Evolutionary conservation across 1,284 basidiomycete species (phyloP).

Genomic region (Heterobasidion occidentale): DNA sequence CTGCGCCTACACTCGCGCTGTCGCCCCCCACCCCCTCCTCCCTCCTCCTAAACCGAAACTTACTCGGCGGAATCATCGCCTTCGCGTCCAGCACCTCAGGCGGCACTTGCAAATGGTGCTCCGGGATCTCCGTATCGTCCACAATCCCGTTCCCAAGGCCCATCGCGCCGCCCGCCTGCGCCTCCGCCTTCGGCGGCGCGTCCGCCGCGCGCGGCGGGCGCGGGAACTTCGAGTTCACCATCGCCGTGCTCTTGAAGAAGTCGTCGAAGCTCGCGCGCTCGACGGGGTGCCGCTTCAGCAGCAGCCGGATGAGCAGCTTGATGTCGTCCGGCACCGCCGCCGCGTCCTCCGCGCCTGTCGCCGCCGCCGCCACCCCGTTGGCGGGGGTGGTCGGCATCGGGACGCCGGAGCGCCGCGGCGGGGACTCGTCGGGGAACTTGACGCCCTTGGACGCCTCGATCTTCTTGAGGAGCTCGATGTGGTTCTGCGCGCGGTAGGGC

Average conservation of each 20-base stretch:
- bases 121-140: slow-evolving; percentile 33
- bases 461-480: slow-evolving; percentile 91
- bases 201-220: slow-evolving; percentile 21
- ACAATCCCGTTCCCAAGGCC: neutral
- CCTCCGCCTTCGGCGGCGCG: slow-evolving; percentile 16
- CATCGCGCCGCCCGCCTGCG: slow-evolving; percentile 2
- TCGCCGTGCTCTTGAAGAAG: slow-evolving; percentile 81
- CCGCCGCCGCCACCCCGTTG: neutral
- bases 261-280: slow-evolving; percentile 89
- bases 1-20: neutral
- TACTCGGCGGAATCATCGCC: slow-evolving; percentile 71
- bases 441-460: slow-evolving; percentile 85
- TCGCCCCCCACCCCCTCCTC: neutral
- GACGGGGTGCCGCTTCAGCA: slow-evolving; percentile 80
- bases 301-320: slow-evolving; percentile 78
- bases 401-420: neutral
- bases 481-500: slow-evolving; percentile 93
- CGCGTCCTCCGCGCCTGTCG: slow-evolving; percentile 12
- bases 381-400: neutral
- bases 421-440: slow-evolving; percentile 83
- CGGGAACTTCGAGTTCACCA: slow-evolving; percentile 75
- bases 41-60: slow-evolving; percentile 57
- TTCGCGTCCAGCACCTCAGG: slow-evolving; percentile 71
- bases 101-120: slow-evolving; percentile 60
- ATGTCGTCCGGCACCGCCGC: slow-evolving; percentile 74